A percentile compares a stretch with the other conserved stretches of the same genome.
These are phyloP conservation scores for Acarospora socialis DNA, from an alignment of 2,329 filamentous ascomycete species.

Conservation along the genomic window DNA sequence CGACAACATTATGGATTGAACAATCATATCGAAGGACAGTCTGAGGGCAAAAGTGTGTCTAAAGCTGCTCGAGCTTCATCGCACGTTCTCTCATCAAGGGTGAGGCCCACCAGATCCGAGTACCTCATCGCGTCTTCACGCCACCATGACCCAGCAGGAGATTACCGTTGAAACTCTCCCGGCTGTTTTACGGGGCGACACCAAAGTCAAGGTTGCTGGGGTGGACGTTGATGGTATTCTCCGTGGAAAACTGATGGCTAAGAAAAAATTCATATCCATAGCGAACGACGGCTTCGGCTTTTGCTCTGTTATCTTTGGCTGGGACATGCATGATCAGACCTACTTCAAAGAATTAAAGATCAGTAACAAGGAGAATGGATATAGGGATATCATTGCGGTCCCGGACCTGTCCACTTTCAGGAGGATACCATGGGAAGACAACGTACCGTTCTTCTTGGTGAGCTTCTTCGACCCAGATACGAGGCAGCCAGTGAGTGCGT, in stretches of 20 bases:
- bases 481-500: constrained; percentile 55
- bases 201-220: constrained; percentile 73
- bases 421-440: constrained; percentile 79
- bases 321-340: constrained; percentile 93
- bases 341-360: constrained; percentile 75
- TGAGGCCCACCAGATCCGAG: no score
- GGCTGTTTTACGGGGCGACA: constrained; percentile 53
- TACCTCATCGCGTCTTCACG: no score
- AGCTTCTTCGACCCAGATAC: constrained; percentile 75
- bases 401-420: constrained; percentile 66
- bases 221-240: constrained; percentile 77
- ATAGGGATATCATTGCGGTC: constrained; percentile 69
- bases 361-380: constrained; percentile 83
- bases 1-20: no score
- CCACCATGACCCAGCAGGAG: no score
- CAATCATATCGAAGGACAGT: no score
- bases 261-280: constrained; percentile 81
- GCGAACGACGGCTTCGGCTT: constrained; percentile 76
- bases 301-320: constrained; percentile 87
- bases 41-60: no score
- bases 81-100: no score
- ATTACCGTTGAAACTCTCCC: constrained; percentile 53
- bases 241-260: constrained; percentile 80
- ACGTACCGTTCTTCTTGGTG: constrained; percentile 74
- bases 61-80: no score